Percentiles rank a stretch among this genome's conserved stretches.
Evolutionary conservation across 106 monocot genomes (phyloP).

Genomic region (Triglochin maritima): DNA sequence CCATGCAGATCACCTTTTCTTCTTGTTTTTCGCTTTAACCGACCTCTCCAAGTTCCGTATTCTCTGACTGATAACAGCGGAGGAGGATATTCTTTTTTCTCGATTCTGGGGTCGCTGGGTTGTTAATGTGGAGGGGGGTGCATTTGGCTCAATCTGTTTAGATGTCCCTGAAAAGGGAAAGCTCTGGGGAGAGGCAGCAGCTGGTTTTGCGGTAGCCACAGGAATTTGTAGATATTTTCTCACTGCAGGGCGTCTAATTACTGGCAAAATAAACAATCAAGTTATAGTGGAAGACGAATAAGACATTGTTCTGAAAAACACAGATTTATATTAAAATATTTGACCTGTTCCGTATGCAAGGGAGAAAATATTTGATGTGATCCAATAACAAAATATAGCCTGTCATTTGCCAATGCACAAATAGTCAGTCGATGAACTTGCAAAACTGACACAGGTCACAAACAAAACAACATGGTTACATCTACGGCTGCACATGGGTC

Average conservation of each 20-base stretch:
- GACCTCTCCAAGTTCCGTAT: conserved; percentile 63
- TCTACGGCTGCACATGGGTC: not conserved
- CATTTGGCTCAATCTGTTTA: conserved; percentile 12
- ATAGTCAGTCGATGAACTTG: not conserved
- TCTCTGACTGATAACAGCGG: conserved; percentile 58
- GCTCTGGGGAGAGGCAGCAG: conserved; percentile 12
- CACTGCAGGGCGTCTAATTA: conserved; percentile 47
- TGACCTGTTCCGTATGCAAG: conserved; percentile 64
- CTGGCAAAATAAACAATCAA: conserved; percentile 24
- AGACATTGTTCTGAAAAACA: not conserved
- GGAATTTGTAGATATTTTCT: conserved; percentile 60
- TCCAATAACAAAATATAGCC: conserved; percentile 97
- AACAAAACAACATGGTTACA: not conserved
- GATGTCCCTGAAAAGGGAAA: conserved; percentile 45
- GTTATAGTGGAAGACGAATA: not conserved
- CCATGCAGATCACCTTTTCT: conserved; percentile 22
- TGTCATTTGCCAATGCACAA: conserved; percentile 8
- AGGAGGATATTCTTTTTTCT: conserved; percentile 27
- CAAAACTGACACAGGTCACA: not conserved
- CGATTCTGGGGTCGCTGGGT: conserved; percentile 8
- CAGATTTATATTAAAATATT: conserved; percentile 6
- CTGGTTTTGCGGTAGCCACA: conserved; percentile 14
- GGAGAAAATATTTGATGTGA: conserved; percentile 90
- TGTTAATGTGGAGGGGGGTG: conserved; percentile 6
- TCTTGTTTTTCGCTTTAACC: conserved; percentile 55